Conservation (phyloP, 306 rosid genomes). For the Betula pendula region DNA sequence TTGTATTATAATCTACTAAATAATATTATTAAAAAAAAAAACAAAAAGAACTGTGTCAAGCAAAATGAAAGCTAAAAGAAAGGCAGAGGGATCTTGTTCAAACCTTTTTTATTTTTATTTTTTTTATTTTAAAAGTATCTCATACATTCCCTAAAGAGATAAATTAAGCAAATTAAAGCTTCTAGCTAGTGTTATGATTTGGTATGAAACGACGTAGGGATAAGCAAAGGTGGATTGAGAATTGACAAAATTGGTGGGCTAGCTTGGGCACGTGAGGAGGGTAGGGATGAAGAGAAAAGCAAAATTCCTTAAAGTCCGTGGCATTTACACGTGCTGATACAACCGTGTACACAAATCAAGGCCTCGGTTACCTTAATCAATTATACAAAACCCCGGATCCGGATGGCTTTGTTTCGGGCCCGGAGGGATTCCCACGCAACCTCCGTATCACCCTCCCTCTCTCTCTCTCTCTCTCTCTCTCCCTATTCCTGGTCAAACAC, state of each 20-base stretch:
- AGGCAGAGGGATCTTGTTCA: too few relatives aligned
- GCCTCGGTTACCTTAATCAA: slow-evolving; percentile 48
- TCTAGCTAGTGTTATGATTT: too few relatives aligned
- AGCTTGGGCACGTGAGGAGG: slow-evolving; percentile 12
- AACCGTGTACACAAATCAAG: slow-evolving; percentile 68
- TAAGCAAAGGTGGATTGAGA: too few relatives aligned
- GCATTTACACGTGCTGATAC: slow-evolving; percentile 58
- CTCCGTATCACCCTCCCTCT: slow-evolving; percentile 13
- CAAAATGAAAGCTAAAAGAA: background rate
- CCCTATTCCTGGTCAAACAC: slow-evolving; percentile 67
- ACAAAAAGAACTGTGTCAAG: too few relatives aligned
- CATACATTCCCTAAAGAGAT: too few relatives aligned
- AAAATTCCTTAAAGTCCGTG: slow-evolving; percentile 60
- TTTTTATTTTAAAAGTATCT: too few relatives aligned
- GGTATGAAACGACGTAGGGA: too few relatives aligned
- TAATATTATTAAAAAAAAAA: too few relatives aligned
- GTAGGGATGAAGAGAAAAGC: slow-evolving; percentile 15
- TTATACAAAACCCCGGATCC: slow-evolving; percentile 37
- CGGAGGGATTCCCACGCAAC: slow-evolving; percentile 80
- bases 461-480: background rate
- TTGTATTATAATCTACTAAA: too few relatives aligned
- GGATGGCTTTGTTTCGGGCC: slow-evolving; percentile 41
- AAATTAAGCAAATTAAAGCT: too few relatives aligned
- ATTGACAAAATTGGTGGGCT: background rate
- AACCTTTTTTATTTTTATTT: too few relatives aligned